phyloP scores from a whole-genome alignment of 208 protist genomes.

The Leishmania arabica region DNA sequence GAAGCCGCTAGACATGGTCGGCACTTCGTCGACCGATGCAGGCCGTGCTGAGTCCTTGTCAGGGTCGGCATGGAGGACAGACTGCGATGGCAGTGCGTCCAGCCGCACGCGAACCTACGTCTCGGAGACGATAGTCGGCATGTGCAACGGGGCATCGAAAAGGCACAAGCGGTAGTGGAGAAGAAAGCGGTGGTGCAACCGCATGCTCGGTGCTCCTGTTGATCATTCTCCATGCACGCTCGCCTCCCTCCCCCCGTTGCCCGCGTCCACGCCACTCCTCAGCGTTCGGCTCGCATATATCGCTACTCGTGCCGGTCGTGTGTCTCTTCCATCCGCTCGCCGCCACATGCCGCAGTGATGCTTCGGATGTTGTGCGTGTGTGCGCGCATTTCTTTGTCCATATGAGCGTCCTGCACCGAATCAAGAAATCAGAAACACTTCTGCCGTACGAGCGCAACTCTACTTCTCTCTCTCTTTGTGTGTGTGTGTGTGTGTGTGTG shows the following conservation, averaged over 20 bases:
- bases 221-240: not conserved
- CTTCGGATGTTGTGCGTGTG: not conserved
- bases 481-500: not conserved
- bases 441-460: not conserved
- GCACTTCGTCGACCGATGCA: not conserved
- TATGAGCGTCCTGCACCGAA: not conserved
- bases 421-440: not conserved
- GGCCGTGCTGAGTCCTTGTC: not conserved
- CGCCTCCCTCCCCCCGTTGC: not conserved
- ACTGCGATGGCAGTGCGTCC: not conserved
- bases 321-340: not conserved
- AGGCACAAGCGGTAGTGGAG: not conserved
- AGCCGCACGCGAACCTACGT: not conserved
- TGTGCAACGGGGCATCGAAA: not conserved
- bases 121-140: not conserved
- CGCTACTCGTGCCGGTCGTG: not conserved
- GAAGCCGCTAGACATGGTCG: slow-evolving; percentile 4
- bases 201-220: not conserved
- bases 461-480: not conserved
- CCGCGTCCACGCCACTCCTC: not conserved
- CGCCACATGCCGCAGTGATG: not conserved
- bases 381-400: not conserved
- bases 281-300: not conserved
- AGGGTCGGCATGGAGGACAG: slow-evolving; percentile 3
- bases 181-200: not conserved